Evolutionary conservation across 75 land plant species (phyloP).

Genomic region (Picea glauca): DNA sequence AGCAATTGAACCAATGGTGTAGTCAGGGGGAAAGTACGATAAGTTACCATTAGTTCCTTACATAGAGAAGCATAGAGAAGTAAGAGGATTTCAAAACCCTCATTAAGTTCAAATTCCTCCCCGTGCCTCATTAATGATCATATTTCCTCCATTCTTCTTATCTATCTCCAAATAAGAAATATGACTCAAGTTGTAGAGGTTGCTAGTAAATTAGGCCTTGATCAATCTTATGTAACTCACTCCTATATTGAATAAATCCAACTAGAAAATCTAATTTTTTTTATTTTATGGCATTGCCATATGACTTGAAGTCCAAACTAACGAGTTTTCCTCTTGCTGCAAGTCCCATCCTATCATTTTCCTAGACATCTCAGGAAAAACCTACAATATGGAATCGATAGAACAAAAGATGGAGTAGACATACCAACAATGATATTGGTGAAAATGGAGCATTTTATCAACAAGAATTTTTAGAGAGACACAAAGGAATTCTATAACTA

Average conservation of each 20-base stretch:
- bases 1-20: no score
- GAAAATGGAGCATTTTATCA: background rate
- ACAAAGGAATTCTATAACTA: background rate
- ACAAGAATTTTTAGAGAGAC: background rate
- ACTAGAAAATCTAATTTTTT: slow-evolving; percentile 27
- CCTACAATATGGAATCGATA: slow-evolving; percentile 25
- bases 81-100: no score
- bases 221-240: background rate
- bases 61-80: no score
- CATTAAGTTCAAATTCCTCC: no score
- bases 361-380: slow-evolving; percentile 26
- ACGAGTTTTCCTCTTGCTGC: background rate
- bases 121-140: no score
- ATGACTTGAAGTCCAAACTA: slow-evolving; percentile 1
- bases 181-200: no score
- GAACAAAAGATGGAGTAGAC: slow-evolving; percentile 23
- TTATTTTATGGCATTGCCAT: slow-evolving; percentile 11
- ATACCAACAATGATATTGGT: background rate
- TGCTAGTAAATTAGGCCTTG: no score
- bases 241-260: slow-evolving; percentile 47
- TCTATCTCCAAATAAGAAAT: no score
- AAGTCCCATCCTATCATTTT: slow-evolving; percentile 32
- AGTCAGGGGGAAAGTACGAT: no score
- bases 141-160: no score
- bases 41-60: no score